These are phyloP conservation scores for Chlorella variabilis DNA, from an alignment of 163 green algal species.

Conservation along the genomic window DNA sequence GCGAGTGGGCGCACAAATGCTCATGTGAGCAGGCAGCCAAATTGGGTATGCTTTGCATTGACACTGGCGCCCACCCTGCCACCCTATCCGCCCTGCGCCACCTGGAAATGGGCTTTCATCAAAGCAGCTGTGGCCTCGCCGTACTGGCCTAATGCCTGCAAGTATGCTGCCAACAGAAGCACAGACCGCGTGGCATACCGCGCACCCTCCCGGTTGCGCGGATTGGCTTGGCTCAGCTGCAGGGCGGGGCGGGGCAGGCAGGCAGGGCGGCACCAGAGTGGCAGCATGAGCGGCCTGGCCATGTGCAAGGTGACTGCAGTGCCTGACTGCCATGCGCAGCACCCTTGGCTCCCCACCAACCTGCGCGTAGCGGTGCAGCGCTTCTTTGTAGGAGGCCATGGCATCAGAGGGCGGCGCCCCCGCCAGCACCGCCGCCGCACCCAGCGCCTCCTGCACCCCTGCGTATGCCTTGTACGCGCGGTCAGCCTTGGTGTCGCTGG, in stretches of 20 bases:
- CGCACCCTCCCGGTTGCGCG: conserved; percentile 31
- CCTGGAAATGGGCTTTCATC: conserved; percentile 87
- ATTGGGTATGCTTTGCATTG: too few species aligned
- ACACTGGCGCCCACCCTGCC: background rate
- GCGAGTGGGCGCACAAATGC: too few species aligned
- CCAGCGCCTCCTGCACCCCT: conserved; percentile 60
- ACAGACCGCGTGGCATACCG: conserved; percentile 74
- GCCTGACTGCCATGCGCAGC: too few species aligned
- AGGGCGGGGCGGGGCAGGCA: background rate
- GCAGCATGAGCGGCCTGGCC: background rate
- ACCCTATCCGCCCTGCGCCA: background rate
- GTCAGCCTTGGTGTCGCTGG: conserved; percentile 73
- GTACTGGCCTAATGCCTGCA: conserved; percentile 37
- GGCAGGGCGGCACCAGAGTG: too few species aligned
- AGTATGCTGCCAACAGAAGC: conserved; percentile 70
- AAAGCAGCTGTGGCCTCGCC: conserved; percentile 69
- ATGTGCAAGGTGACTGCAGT: too few species aligned
- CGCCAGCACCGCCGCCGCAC: conserved; percentile 49
- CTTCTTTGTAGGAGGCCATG: conserved; percentile 52
- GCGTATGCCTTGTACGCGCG: conserved; percentile 74
- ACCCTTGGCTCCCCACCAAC: background rate
- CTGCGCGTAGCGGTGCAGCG: conserved; percentile 56
- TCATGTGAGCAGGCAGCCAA: too few species aligned
- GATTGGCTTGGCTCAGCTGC: conserved; percentile 24
- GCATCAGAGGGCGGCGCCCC: conserved; percentile 35